Percentiles rank a stretch among this genome's conserved stretches.
Conservation (phyloP, 495 filamentous ascomycete genomes). For the Penicillium longicatenatum region DNA sequence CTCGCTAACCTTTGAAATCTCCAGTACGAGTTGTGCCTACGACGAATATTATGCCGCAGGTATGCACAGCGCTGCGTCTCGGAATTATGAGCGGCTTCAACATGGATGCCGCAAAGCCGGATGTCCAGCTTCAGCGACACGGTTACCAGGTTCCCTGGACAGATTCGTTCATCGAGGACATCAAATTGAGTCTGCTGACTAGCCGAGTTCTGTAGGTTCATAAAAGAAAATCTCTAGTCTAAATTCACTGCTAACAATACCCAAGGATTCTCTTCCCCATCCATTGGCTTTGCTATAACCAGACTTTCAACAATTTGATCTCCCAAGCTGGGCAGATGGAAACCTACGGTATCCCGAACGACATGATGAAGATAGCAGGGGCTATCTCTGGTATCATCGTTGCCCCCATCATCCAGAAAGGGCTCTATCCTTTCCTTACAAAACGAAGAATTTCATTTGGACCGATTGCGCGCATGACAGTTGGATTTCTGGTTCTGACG, state of each 20-base stretch:
- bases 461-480: constrained; percentile 54
- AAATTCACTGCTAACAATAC: background rate
- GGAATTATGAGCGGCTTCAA: constrained; percentile 26
- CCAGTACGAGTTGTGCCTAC: constrained; percentile 2
- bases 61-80: background rate
- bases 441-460: constrained; percentile 40
- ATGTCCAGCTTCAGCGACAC: constrained; percentile 24
- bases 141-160: constrained; percentile 28
- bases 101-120: constrained; percentile 27
- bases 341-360: constrained; percentile 30
- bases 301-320: constrained; percentile 52
- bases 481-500: constrained; percentile 47
- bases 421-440: constrained; percentile 46
- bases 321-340: constrained; percentile 58
- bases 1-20: background rate
- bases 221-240: background rate
- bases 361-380: constrained; percentile 11
- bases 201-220: constrained; percentile 44
- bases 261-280: constrained; percentile 26
- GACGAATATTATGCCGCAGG: background rate
- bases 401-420: constrained; percentile 48
- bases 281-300: constrained; percentile 31
- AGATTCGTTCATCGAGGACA: constrained; percentile 54
- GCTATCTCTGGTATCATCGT: constrained; percentile 40
- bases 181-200: constrained; percentile 25